Base-by-base conservation (phyloP, 805 yeast genomes). In the Scheffersomyces stipitis region DNA sequence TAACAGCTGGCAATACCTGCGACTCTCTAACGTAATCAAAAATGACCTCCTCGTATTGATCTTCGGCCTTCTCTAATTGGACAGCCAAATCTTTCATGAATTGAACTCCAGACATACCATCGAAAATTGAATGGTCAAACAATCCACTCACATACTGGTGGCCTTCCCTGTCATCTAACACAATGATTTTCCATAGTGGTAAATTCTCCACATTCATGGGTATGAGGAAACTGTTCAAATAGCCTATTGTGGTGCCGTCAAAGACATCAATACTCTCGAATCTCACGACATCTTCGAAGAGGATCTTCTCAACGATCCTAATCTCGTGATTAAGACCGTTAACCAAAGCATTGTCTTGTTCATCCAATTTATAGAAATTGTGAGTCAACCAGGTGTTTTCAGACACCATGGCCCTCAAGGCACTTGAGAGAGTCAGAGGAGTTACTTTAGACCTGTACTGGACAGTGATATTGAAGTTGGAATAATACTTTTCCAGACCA, bases 121-220 rank as follows among this genome's bases (percentile, higher is more conserved):
- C 47, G 16, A 33, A 40, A 7, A 45, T 18, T 7, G 35, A 24
- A 26, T 45, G 45, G 31, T 37, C 40, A 28, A 43, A 37, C 13
- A 32, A 36, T 3, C 23, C 36, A 30, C 37, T 38, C 17, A 36
- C 18, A n/a, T 33, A 37, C 23, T 34, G 37, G 6, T 15, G n/a
- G 3, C 18, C 31, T 10, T 4, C 13, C 3, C 26, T 15, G 2
- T 34, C 35, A 26, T 41, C 41, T 18, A 32, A 27, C 9, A 45
- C 42, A 8, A 30, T 28, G 4, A 42, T 13, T 17, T 37, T 36
- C 49, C 49, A 45, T 8, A 45, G 31, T 4, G 49, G 49, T 2
- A 31, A 13, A n/a, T n/a, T n/a, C 13, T 35, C 34, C 5, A 18
- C 23, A 8, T 37, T 34, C 34, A 37, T 30, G 26, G 37, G 38